Conservation (phyloP, 2,329 filamentous ascomycete genomes). For the Biscogniauxia sp. region DNA sequence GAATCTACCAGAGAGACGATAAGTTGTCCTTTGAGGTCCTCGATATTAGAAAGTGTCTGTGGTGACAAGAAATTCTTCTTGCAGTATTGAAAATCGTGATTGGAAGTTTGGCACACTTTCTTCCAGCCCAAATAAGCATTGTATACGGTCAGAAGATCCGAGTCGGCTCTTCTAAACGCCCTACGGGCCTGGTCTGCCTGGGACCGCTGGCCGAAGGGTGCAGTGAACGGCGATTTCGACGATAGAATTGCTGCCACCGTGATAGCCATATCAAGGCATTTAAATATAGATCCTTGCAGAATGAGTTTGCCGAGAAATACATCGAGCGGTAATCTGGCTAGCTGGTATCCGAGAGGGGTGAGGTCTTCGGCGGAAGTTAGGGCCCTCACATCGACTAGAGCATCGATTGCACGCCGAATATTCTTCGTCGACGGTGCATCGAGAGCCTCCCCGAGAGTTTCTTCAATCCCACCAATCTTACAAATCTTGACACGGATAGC, state of each 20-base stretch:
- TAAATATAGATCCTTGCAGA: slow-evolving; percentile 80
- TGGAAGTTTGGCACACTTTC: slow-evolving; percentile 68
- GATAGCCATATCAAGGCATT: slow-evolving; percentile 85
- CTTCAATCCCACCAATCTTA: slow-evolving; percentile 89
- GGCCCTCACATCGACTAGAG: slow-evolving; percentile 88
- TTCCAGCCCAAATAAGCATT: slow-evolving; percentile 93
- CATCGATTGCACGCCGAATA: slow-evolving; percentile 87
- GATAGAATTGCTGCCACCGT: slow-evolving; percentile 92
- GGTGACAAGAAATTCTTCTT: slow-evolving; percentile 89
- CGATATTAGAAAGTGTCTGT: slow-evolving; percentile 88
- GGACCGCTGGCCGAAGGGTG: slow-evolving; percentile 77
- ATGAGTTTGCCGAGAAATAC: slow-evolving; percentile 95
- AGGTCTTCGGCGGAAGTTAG: slow-evolving; percentile 78
- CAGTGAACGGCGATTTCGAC: slow-evolving; percentile 90
- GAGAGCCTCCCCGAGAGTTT: slow-evolving; percentile 81
- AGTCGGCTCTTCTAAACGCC: slow-evolving; percentile 81
- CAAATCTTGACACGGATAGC: slow-evolving; percentile 97
- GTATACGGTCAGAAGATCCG: slow-evolving; percentile 88
- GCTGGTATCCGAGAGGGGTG: slow-evolving; percentile 79
- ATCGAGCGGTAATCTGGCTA: slow-evolving; percentile 86
- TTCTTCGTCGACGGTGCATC: slow-evolving; percentile 91
- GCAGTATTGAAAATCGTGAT: slow-evolving; percentile 86
- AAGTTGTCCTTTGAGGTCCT: slow-evolving; percentile 92
- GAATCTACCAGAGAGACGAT: slow-evolving; percentile 82
- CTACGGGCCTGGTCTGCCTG: slow-evolving; percentile 79